Conservation (phyloP, 176 grass and related monocot species). For the Eremochloa ophiuroides region DNA sequence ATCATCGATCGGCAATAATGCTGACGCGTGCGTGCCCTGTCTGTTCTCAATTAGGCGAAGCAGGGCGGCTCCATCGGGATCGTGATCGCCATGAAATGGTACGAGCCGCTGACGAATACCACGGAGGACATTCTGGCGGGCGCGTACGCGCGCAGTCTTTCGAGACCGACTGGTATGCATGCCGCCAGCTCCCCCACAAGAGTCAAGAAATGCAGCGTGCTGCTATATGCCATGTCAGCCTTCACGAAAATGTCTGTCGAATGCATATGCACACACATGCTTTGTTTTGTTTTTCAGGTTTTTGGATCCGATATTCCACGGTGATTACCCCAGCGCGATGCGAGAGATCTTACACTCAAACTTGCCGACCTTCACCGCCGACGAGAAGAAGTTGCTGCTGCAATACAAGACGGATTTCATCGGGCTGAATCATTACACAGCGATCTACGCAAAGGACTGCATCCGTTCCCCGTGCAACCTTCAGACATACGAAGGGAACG, state of each 20-base stretch:
- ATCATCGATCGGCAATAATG: not conserved
- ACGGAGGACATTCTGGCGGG: conserved; percentile 45
- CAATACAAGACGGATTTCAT: conserved; percentile 50
- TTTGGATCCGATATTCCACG: conserved; percentile 52
- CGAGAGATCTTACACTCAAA: conserved; percentile 30
- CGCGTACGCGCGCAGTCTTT: conserved; percentile 27
- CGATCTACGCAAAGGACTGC: conserved; percentile 52
- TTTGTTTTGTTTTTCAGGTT: too few relatives aligned
- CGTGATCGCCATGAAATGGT: conserved; percentile 36
- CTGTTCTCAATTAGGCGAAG: conserved; percentile 18
- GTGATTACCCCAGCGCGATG: conserved; percentile 56
- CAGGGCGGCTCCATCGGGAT: conserved; percentile 60
- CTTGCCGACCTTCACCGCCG: conserved; percentile 43
- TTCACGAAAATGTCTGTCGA: too few relatives aligned
- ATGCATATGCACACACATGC: too few relatives aligned
- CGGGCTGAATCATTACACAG: conserved; percentile 63
- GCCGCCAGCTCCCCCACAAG: too few relatives aligned
- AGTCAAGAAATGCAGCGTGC: too few relatives aligned
- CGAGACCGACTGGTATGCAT: conserved; percentile 26
- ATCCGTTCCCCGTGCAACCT: conserved; percentile 46
- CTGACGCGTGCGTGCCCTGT: too few relatives aligned
- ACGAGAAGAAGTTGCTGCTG: conserved; percentile 46
- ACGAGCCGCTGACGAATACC: conserved; percentile 40
- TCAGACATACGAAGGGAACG: conserved; percentile 29
- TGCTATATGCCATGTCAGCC: too few relatives aligned